Conservation (phyloP, 1,284 basidiomycete species). For the Athelia psychrophila region DNA sequence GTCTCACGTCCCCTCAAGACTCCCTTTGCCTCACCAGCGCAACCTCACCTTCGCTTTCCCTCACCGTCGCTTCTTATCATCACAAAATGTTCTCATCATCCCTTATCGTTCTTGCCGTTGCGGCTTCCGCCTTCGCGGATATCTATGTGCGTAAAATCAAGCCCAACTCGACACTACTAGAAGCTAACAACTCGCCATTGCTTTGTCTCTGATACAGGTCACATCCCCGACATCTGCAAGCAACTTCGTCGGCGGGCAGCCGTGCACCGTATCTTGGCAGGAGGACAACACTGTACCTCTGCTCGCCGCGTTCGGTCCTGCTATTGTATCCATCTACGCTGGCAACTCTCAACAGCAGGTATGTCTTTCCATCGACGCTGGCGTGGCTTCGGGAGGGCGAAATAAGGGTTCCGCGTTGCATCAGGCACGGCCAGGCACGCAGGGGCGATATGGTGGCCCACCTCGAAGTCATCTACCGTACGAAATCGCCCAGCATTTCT, state of each 20-base stretch:
- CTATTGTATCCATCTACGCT: constrained; percentile 66
- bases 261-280: constrained; percentile 63
- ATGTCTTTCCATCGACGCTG: constrained; percentile 8
- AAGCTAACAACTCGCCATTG: neutral
- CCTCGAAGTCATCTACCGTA: neutral
- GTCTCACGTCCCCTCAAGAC: neutral
- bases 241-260: constrained; percentile 56
- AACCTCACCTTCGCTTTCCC: constrained; percentile 35
- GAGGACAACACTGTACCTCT: constrained; percentile 57
- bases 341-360: constrained; percentile 66
- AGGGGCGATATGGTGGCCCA: neutral
- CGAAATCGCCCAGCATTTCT: too few species aligned
- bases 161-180: neutral
- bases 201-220: constrained; percentile 36
- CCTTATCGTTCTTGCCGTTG: constrained; percentile 51
- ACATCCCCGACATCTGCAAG: constrained; percentile 57
- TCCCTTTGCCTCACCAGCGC: too few species aligned
- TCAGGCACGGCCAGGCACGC: neutral
- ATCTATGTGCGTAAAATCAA: constrained; percentile 48
- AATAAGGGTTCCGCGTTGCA: too few species aligned
- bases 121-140: constrained; percentile 51
- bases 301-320: constrained; percentile 57
- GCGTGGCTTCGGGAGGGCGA: too few species aligned
- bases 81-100: constrained; percentile 49
- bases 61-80: constrained; percentile 29